These are phyloP conservation scores for Uromyces viciae-fabae DNA, from an alignment of 1,284 basidiomycete species.

Conservation along the genomic window DNA sequence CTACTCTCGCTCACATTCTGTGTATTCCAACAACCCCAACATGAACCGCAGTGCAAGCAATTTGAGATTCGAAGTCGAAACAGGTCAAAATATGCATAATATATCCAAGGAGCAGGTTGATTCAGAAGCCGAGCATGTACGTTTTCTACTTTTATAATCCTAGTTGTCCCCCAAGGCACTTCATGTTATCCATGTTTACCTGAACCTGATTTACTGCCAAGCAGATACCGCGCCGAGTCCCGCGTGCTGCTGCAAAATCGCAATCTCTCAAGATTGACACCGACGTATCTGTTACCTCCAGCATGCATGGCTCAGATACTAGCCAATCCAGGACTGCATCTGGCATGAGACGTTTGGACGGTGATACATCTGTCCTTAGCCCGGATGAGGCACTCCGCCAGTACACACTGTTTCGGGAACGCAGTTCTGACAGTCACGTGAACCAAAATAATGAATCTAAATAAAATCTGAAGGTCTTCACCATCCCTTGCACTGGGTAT, in stretches of 20 bases:
- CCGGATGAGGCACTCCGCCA: constrained; percentile 40
- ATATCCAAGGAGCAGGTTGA: not conserved
- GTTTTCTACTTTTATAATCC: not conserved
- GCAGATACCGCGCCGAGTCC: not conserved
- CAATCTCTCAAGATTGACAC: not conserved
- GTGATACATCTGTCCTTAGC: not conserved
- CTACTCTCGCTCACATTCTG: not conserved
- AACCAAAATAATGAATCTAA: no score
- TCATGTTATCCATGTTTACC: not conserved
- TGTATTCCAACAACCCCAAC: not conserved
- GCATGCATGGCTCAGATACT: not conserved
- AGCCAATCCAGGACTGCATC: not conserved
- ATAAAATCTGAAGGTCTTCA: no score
- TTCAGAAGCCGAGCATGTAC: not conserved
- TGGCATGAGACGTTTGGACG: constrained; percentile 27
- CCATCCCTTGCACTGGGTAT: no score
- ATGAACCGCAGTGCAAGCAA: constrained; percentile 4
- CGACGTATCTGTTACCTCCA: not conserved
- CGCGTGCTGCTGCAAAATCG: not conserved
- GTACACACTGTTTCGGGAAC: constrained; percentile 20
- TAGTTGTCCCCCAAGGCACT: not conserved
- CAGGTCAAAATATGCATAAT: not conserved
- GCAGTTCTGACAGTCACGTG: no score
- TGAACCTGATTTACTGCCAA: not conserved
- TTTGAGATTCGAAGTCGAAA: constrained; percentile 17